Base-by-base conservation (phyloP, 768 basidiomycete genomes). In the Boletus speciosus region DNA sequence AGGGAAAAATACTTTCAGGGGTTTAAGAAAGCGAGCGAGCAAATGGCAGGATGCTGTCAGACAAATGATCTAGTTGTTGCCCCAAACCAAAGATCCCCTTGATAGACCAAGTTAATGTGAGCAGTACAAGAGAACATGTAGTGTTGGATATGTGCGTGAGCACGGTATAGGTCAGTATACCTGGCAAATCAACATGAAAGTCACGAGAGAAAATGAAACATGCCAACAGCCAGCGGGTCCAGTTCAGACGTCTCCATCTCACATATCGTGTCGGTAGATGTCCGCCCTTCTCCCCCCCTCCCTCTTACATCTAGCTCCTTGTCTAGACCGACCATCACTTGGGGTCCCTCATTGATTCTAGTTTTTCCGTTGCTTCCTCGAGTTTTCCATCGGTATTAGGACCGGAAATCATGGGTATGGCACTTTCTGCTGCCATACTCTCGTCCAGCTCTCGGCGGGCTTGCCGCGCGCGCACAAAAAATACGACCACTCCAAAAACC, bases 1-100 rank as follows among this genome's bases (percentile, higher is more conserved):
- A 77, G 92, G 50, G 83, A 87, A 59, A 91, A 93, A 65, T 96
- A 92, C 67, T 93, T 93, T 58, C 82, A 85, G 50, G 86, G 90
- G 0, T 94, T 95, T 70, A 86, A 77, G 58, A 82, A 78, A 53
- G 66, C 67, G 29, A 49, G 34, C 7, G 54, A 55, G 34, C 40
- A 54, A 54, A 49, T 66, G 15, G 44, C 32, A 34, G 11, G 12
- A n/a, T 35, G 46, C 21, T 16, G 11, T 19, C 29, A 29, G 23
- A 9, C 21, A 6, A 29, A 47, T 38, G 35, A 29, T 43, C 9
- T 29, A 29, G 29, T 16, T 15, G 27, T 32, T 23, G 14, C 19
- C 25, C 47, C 16, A 31, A 10, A 16, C 9, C 25, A 51, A 29
- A 23, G 9, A 38, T 31, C 38, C 32, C 9, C 9, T 16, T 23